A percentile compares a stretch with the other conserved stretches of the same genome.
These are phyloP conservation scores for Tolypocladium cylindrosporum DNA, from an alignment of 2,329 filamentous ascomycete genomes.

Conservation along the genomic window DNA sequence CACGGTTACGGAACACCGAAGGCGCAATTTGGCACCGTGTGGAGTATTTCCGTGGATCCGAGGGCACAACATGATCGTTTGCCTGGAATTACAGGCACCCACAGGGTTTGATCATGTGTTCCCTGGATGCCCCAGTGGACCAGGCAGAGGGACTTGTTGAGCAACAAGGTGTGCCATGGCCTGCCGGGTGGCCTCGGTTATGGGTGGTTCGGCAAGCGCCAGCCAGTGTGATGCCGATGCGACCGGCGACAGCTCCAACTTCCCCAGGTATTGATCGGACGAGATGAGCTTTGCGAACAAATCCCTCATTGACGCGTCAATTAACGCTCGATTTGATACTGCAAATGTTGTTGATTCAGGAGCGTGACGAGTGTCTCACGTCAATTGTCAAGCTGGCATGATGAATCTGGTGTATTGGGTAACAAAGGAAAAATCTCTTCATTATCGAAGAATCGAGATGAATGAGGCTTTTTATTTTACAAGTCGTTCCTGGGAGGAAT, in stretches of 20 bases:
- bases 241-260: neutral
- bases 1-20: neutral
- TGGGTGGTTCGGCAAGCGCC: neutral
- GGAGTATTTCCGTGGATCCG: constrained; percentile 8
- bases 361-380: neutral
- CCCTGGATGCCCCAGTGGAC: neutral
- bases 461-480: constrained; percentile 35
- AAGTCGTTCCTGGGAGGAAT: constrained; percentile 25
- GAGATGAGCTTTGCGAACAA: neutral
- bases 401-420: constrained; percentile 1
- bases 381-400: neutral
- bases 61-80: constrained; percentile 7
- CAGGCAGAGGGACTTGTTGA: neutral
- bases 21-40: constrained; percentile 23
- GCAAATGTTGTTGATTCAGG: neutral
- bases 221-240: neutral
- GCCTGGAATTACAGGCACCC: constrained; percentile 18
- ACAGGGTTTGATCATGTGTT: constrained; percentile 1
- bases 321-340: neutral
- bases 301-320: neutral
- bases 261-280: neutral
- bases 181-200: neutral
- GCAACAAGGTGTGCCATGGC: neutral
- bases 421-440: constrained; percentile 19
- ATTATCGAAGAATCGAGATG: constrained; percentile 24